phyloP scores from a whole-genome alignment of 805 yeast genomes.

The Naumovozyma castellii region DNA sequence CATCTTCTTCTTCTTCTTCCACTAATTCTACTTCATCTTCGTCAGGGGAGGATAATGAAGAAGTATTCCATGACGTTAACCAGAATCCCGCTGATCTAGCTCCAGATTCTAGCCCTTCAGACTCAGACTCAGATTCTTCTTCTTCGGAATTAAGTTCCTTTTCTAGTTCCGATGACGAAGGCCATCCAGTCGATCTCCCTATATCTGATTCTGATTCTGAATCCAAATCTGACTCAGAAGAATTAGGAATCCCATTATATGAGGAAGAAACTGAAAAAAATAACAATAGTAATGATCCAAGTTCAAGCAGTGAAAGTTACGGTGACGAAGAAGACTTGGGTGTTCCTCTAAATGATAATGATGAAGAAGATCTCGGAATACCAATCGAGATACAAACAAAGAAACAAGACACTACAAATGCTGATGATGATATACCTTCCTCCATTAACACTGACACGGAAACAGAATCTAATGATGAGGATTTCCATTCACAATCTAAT shows the following conservation, averaged over 20 bases:
- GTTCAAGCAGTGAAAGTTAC: slow-evolving; percentile 13
- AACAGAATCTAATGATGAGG: neutral
- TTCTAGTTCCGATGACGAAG: neutral
- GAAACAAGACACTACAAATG: no score
- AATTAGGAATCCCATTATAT: slow-evolving; percentile 9
- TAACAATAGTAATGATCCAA: slow-evolving; percentile 21
- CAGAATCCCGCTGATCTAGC: slow-evolving; percentile 9
- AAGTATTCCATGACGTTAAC: slow-evolving; percentile 17
- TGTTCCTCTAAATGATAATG: slow-evolving; percentile 11
- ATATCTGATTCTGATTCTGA: neutral
- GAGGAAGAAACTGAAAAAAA: slow-evolving; percentile 29
- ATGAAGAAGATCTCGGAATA: slow-evolving; percentile 8
- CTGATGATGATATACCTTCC: neutral
- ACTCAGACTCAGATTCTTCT: neutral
- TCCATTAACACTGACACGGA: neutral
- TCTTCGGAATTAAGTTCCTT: neutral
- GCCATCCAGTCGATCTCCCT: no score
- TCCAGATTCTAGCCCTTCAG: neutral
- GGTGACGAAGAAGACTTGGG: slow-evolving; percentile 8
- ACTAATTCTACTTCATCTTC: neutral
- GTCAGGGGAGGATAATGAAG: slow-evolving; percentile 5
- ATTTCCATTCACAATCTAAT: neutral
- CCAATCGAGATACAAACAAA: neutral
- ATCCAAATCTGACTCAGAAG: neutral
- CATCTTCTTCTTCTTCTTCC: neutral